Percentiles rank a stretch among this genome's conserved stretches.
Conservation (phyloP, 2,329 filamentous ascomycete species). For the Chaetomium sp. region DNA sequence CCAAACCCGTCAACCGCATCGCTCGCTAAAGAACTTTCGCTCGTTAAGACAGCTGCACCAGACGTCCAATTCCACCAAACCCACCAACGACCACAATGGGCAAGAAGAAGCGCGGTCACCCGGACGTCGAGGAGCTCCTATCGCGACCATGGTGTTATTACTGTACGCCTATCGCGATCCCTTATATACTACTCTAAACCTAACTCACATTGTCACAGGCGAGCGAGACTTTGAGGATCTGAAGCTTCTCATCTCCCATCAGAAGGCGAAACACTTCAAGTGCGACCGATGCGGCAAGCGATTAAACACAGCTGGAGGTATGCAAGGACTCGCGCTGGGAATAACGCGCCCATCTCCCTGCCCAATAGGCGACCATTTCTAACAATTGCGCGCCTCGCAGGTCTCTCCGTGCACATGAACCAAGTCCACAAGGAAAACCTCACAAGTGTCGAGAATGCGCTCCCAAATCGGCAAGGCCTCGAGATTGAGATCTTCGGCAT, state of each 20-base stretch:
- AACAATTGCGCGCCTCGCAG: slow-evolving; percentile 39
- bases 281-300: slow-evolving; percentile 87
- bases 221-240: slow-evolving; percentile 98
- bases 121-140: slow-evolving; percentile 85
- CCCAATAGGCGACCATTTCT: slow-evolving; percentile 11
- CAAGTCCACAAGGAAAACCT: slow-evolving; percentile 97
- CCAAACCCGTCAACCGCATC: background rate
- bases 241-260: slow-evolving; percentile 94
- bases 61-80: background rate
- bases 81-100: slow-evolving; percentile 53
- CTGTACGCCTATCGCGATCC: slow-evolving; percentile 55
- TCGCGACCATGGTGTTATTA: slow-evolving; percentile 96
- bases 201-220: slow-evolving; percentile 46
- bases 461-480: slow-evolving; percentile 80
- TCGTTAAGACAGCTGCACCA: too few relatives aligned
- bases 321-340: slow-evolving; percentile 36
- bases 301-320: slow-evolving; percentile 92
- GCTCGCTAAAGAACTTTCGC: background rate
- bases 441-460: slow-evolving; percentile 84
- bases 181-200: background rate
- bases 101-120: slow-evolving; percentile 87
- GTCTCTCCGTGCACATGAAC: slow-evolving; percentile 94
- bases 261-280: slow-evolving; percentile 99
- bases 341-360: background rate
- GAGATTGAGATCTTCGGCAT: slow-evolving; percentile 98